Evolutionary conservation across 441 rosid genomes (phyloP).

Genomic region (Geranium incanum): DNA sequence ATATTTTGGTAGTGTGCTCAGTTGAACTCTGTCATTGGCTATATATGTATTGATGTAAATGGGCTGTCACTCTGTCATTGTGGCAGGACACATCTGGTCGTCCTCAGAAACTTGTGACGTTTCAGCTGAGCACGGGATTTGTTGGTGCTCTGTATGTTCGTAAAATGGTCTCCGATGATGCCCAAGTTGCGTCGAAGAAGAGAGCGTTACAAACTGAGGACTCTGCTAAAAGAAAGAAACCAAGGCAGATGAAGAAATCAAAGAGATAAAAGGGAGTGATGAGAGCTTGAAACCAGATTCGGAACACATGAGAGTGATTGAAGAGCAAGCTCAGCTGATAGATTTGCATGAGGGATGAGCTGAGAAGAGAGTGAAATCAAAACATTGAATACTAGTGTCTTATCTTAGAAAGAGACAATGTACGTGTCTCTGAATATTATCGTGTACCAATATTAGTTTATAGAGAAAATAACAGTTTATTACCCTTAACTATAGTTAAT

Average conservation of each 20-base stretch:
- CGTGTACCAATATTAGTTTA: neutral
- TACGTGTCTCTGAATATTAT: neutral
- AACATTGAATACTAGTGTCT: neutral
- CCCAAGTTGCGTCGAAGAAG: conserved; percentile 20
- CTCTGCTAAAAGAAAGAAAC: conserved; percentile 32
- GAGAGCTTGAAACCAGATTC: neutral
- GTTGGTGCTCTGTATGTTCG: conserved; percentile 38
- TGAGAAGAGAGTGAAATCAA: neutral
- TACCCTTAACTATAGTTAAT: too few relatives aligned
- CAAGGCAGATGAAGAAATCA: conserved; percentile 16
- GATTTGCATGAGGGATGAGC: neutral
- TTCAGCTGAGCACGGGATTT: conserved; percentile 31
- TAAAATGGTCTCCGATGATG: conserved; percentile 33
- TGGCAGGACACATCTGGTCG: conserved; percentile 57
- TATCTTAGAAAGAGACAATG: neutral
- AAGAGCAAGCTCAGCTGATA: neutral
- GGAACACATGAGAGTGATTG: neutral
- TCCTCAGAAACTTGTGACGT: conserved; percentile 45
- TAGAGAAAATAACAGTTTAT: too few relatives aligned
- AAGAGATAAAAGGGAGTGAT: neutral
- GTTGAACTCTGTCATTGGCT: neutral
- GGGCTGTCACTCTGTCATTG: neutral
- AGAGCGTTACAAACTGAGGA: conserved; percentile 27
- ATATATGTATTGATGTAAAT: neutral
- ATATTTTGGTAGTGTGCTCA: neutral